These are phyloP conservation scores for Cercospora citrullina DNA, from an alignment of 2,329 filamentous ascomycete species.

Conservation along the genomic window DNA sequence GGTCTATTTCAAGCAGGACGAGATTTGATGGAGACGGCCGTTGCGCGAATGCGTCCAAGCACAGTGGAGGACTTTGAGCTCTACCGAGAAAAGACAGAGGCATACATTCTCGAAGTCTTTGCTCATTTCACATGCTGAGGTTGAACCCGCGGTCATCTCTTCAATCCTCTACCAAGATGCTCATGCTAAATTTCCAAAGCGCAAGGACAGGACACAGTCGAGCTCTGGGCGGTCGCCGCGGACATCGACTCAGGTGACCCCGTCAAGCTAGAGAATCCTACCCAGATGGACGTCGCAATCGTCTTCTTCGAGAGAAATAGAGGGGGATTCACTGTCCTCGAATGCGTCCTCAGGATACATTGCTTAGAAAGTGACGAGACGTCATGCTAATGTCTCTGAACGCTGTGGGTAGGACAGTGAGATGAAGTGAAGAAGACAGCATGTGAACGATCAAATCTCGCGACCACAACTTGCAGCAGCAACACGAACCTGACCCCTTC, in stretches of 20 bases:
- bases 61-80: not conserved
- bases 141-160: too few species aligned
- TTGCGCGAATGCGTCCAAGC: not conserved
- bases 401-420: not conserved
- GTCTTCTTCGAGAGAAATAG: too few species aligned
- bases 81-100: too few species aligned
- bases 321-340: too few species aligned
- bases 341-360: not conserved
- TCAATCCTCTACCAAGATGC: too few species aligned
- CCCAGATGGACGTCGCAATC: too few species aligned
- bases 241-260: too few species aligned
- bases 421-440: not conserved
- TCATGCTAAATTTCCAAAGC: too few species aligned
- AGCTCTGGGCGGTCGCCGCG: too few species aligned
- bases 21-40: not conserved
- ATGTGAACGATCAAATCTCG: not conserved
- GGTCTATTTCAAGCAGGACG: conserved; percentile 10
- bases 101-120: too few species aligned
- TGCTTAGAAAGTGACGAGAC: not conserved
- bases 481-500: not conserved
- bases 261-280: not conserved
- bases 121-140: too few species aligned
- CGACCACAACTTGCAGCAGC: not conserved
- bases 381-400: not conserved
- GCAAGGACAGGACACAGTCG: too few species aligned